Percentiles rank a stretch among this genome's conserved stretches.
Conservation (phyloP, 106 monocot genomes). For the Gastrodia elata region DNA sequence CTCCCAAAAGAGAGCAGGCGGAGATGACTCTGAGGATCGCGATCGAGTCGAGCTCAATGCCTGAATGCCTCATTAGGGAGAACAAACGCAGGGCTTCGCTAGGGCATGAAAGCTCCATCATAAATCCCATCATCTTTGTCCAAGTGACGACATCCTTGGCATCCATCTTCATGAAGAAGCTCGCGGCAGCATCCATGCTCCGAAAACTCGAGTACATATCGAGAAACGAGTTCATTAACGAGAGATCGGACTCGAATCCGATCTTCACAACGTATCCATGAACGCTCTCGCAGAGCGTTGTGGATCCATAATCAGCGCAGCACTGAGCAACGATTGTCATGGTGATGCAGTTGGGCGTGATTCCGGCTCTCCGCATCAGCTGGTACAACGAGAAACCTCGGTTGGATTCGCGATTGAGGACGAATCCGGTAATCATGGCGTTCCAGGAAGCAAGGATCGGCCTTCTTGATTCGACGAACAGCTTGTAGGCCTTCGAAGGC, state of each 20-base stretch:
- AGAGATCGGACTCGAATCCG: conserved; percentile 26
- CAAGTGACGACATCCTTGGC: conserved; percentile 33
- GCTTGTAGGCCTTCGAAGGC: conserved; percentile 6
- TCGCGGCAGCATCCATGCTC: conserved; percentile 8
- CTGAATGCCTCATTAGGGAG: conserved; percentile 19
- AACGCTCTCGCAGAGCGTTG: conserved; percentile 19
- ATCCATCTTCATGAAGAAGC: conserved; percentile 22
- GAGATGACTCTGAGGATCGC: conserved; percentile 19
- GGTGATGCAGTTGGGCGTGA: conserved; percentile 23
- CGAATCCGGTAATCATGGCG: conserved; percentile 34
- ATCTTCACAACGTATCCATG: conserved; percentile 28
- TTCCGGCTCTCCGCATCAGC: background rate
- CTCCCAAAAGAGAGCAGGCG: conserved; percentile 31
- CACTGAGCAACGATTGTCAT: conserved; percentile 23
- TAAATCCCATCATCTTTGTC: conserved; percentile 32
- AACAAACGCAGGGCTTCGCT: conserved; percentile 22
- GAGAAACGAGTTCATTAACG: conserved; percentile 32
- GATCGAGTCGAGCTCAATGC: conserved; percentile 27
- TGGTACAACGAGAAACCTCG: conserved; percentile 28
- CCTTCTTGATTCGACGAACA: conserved; percentile 13
- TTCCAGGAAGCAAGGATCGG: conserved; percentile 29
- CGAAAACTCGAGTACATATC: conserved; percentile 38
- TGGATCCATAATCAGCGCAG: conserved; percentile 13
- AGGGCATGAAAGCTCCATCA: conserved; percentile 13
- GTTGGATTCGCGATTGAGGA: conserved; percentile 17